Evolutionary conservation across 495 filamentous ascomycete species (phyloP).

Genomic region (Aspergillus taichungensis): DNA sequence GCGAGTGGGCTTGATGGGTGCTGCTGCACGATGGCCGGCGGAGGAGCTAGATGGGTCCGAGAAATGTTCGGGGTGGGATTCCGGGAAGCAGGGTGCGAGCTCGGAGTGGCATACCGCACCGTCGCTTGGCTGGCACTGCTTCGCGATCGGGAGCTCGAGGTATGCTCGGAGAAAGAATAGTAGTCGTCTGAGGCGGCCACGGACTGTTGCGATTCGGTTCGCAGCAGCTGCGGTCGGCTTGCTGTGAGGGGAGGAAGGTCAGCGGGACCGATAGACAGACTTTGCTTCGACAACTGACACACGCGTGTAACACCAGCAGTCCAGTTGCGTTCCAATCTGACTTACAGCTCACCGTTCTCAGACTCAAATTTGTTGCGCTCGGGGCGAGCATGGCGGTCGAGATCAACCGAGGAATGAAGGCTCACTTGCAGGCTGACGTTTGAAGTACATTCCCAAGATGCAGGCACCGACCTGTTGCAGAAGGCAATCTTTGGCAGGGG

Average conservation of each 20-base stretch:
- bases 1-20: constrained; percentile 13
- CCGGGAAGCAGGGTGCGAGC: constrained; percentile 29
- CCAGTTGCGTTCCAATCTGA: background rate
- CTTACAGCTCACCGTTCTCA: constrained; percentile 32
- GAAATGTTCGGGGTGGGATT: constrained; percentile 23
- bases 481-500: background rate
- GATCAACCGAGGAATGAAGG: constrained; percentile 14
- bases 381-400: constrained; percentile 27
- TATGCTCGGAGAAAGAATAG: constrained; percentile 50
- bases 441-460: constrained; percentile 13
- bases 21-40: constrained; percentile 9
- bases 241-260: constrained; percentile 19
- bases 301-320: no score
- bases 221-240: constrained; percentile 45
- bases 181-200: constrained; percentile 60
- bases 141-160: constrained; percentile 32
- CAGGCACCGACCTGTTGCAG: constrained; percentile 2
- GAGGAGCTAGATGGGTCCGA: constrained; percentile 17
- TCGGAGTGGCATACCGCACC: constrained; percentile 43
- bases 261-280: constrained; percentile 6
- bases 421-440: constrained; percentile 13
- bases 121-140: constrained; percentile 41
- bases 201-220: constrained; percentile 49
- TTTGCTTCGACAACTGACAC: constrained; percentile 2
- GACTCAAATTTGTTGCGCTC: constrained; percentile 21